Evolutionary conservation across 768 basidiomycete species (phyloP).

Genomic region (Xerocomellus dryophilus): DNA sequence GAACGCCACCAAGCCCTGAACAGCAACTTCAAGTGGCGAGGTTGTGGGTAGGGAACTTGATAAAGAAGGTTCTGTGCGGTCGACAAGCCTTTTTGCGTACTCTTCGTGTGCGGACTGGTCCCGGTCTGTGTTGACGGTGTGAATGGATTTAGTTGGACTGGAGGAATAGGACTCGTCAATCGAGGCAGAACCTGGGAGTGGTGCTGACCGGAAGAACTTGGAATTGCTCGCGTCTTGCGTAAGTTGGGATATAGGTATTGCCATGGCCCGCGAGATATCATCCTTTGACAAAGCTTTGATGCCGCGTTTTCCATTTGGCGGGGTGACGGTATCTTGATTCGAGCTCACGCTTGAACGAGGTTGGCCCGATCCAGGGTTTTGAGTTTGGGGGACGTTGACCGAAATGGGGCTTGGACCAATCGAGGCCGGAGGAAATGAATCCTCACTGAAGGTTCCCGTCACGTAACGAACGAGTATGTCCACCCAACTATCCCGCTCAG

Average conservation of each 20-base stretch:
- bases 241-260: conserved; percentile 57
- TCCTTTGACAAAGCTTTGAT: conserved; percentile 53
- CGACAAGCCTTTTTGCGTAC: conserved; percentile 39
- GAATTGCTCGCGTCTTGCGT: conserved; percentile 52
- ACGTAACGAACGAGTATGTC: conserved; percentile 89
- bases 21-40: conserved; percentile 41
- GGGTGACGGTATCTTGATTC: conserved; percentile 26
- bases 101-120: conserved; percentile 26
- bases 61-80: conserved; percentile 55
- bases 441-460: conserved; percentile 75
- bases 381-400: conserved; percentile 25
- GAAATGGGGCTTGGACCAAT: conserved; percentile 33
- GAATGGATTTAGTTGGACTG: conserved; percentile 56
- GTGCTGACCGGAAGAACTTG: conserved; percentile 55
- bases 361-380: conserved; percentile 34
- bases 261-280: conserved; percentile 52
- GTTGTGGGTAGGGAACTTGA: conserved; percentile 57
- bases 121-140: conserved; percentile 39
- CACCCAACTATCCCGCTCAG: conserved; percentile 92
- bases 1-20: conserved; percentile 31
- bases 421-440: conserved; percentile 45
- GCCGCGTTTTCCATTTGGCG: conserved; percentile 32
- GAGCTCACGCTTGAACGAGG: conserved; percentile 60
- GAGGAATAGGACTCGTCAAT: conserved; percentile 36
- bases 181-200: conserved; percentile 24